Conservation (phyloP, 2,329 filamentous ascomycete genomes). For the Trichoderma aggressivum region DNA sequence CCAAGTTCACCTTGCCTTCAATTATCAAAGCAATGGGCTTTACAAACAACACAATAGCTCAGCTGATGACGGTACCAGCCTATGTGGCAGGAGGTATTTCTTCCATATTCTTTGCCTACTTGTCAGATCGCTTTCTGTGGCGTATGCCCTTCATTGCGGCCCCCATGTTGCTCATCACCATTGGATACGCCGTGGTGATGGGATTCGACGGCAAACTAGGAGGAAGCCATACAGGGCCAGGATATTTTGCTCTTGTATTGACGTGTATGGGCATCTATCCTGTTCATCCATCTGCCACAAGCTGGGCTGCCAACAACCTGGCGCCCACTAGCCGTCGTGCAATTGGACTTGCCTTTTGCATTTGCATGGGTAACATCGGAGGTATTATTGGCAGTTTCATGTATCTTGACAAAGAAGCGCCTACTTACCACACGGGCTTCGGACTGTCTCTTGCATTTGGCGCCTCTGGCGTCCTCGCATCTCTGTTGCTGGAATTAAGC, state of each 20-base stretch:
- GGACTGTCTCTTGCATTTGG: conserved; percentile 34
- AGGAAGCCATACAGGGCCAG: conserved; percentile 44
- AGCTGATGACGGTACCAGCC: conserved; percentile 1
- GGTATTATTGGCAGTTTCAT: conserved; percentile 41
- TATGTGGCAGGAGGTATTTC: conserved; percentile 2
- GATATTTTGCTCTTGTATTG: conserved; percentile 66
- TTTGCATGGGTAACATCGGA: conserved; percentile 39
- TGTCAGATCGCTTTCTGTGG: conserved; percentile 6
- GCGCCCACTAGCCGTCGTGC: conserved; percentile 39
- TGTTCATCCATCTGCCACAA: conserved; percentile 58
- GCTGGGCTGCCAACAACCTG: conserved; percentile 69
- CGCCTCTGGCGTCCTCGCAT: conserved; percentile 28
- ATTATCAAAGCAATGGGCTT: conserved; percentile 12
- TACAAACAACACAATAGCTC: conserved; percentile 22
- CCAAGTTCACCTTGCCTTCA: conserved; percentile 21
- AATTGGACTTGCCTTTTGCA: conserved; percentile 38
- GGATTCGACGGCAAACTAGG: conserved; percentile 50
- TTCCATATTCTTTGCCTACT: not conserved
- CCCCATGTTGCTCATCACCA: conserved; percentile 42
- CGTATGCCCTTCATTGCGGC: not conserved
- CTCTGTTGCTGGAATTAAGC: conserved; percentile 30
- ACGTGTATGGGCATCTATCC: conserved; percentile 69
- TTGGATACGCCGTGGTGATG: conserved; percentile 58
- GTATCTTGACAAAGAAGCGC: conserved; percentile 34
- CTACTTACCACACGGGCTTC: conserved; percentile 36